phyloP scores from a whole-genome alignment of 345 rosid genomes.

The Ceriops decandra region DNA sequence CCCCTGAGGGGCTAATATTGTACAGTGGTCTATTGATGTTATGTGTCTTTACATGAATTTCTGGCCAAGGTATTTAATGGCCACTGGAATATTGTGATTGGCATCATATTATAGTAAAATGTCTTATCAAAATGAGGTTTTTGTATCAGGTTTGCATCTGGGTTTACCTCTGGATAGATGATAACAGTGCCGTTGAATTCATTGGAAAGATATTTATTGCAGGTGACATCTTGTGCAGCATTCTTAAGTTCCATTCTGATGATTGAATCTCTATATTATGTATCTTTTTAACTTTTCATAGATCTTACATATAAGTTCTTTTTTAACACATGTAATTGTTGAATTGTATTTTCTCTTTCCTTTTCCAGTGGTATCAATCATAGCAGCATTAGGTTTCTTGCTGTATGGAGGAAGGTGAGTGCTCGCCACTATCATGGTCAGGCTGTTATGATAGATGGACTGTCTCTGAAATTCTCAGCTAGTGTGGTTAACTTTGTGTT shows the following conservation, averaged over 20 bases:
- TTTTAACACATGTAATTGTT: slow-evolving; percentile 8
- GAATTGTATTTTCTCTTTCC: neutral
- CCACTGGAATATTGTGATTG: too few species aligned
- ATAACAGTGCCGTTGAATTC: slow-evolving; percentile 65
- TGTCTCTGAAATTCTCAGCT: slow-evolving; percentile 10
- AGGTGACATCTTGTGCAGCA: slow-evolving; percentile 40
- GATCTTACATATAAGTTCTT: slow-evolving; percentile 1
- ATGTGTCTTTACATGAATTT: neutral
- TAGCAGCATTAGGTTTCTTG: slow-evolving; percentile 92
- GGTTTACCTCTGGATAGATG: slow-evolving; percentile 76
- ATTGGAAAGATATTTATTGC: slow-evolving; percentile 84
- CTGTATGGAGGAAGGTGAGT: slow-evolving; percentile 96
- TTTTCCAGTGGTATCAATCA: slow-evolving; percentile 72
- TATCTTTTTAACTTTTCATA: neutral
- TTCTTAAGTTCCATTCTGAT: slow-evolving; percentile 11
- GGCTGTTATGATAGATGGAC: slow-evolving; percentile 5
- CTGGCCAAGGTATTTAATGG: too few species aligned
- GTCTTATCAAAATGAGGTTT: slow-evolving; percentile 18
- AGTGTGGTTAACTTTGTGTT: slow-evolving; percentile 9
- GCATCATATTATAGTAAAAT: neutral
- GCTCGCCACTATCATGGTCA: neutral
- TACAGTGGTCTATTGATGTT: neutral
- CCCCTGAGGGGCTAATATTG: neutral
- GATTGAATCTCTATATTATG: neutral
- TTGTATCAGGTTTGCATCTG: slow-evolving; percentile 75